Conservation (phyloP, 352 stramenopile species). For the Phytopythium mirpurense region DNA sequence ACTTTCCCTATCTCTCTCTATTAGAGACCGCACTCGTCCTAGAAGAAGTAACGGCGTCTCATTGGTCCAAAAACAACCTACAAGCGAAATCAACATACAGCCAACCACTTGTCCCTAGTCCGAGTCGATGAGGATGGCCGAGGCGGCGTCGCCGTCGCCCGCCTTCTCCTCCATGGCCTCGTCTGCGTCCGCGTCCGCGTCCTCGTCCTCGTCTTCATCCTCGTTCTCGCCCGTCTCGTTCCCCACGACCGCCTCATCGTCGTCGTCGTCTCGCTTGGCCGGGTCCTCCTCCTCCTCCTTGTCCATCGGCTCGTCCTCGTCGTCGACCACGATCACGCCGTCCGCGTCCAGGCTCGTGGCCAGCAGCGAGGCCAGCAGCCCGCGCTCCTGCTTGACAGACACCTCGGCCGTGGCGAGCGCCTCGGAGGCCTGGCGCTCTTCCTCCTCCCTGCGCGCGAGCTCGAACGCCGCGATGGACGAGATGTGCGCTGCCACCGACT, state of each 20-base stretch:
- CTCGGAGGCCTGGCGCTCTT: conserved; percentile 8
- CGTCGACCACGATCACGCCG: conserved; percentile 55
- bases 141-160: background rate
- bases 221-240: conserved; percentile 27
- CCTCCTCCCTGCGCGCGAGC: conserved; percentile 18
- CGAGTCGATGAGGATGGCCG: too few species aligned
- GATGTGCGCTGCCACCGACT: conserved; percentile 77
- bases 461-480: conserved; percentile 66
- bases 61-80: conserved; percentile 24
- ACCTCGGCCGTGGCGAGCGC: conserved; percentile 2
- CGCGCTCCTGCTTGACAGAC: conserved; percentile 22
- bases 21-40: too few species aligned
- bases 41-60: background rate
- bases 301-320: conserved; percentile 29
- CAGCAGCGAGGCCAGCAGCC: conserved; percentile 48
- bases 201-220: conserved; percentile 29
- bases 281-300: conserved; percentile 11
- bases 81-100: background rate
- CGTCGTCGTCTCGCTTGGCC: conserved; percentile 12
- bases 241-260: conserved; percentile 13
- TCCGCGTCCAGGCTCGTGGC: conserved; percentile 36
- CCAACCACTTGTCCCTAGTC: too few species aligned
- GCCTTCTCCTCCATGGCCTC: conserved; percentile 13
- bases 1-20: too few species aligned
- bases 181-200: conserved; percentile 22